These are phyloP conservation scores for Raddia distichophylla DNA, from an alignment of 176 grass and related monocot genomes.

Conservation along the genomic window DNA sequence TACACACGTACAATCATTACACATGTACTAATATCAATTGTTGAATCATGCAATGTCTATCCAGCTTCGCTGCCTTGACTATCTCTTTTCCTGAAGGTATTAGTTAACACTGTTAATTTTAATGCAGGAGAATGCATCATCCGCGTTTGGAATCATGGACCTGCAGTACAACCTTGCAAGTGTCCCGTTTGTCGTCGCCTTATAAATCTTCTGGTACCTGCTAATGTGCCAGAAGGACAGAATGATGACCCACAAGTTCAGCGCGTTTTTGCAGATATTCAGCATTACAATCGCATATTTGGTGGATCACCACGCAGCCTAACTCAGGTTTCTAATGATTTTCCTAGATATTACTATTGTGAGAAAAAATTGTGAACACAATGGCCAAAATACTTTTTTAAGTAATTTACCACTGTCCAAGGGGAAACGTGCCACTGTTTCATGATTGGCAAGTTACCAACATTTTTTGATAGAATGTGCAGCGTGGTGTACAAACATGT, in stretches of 20 bases:
- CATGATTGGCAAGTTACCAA: neutral
- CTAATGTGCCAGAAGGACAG: conserved; percentile 45
- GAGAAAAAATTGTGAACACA: neutral
- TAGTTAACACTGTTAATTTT: conserved; percentile 23
- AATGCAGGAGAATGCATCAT: conserved; percentile 83
- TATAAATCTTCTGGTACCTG: conserved; percentile 85
- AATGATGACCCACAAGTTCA: conserved; percentile 48
- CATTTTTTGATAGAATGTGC: neutral
- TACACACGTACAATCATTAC: neutral
- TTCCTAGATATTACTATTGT: neutral
- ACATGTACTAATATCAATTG: neutral
- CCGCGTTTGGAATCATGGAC: conserved; percentile 77
- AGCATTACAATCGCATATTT: conserved; percentile 73
- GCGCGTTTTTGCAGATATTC: conserved; percentile 61
- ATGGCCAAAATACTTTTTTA: neutral
- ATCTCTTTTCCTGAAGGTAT: conserved; percentile 5
- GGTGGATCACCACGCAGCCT: conserved; percentile 72
- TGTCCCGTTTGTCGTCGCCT: conserved; percentile 84
- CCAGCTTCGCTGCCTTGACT: neutral
- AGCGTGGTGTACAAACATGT: neutral
- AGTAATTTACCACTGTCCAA: neutral
- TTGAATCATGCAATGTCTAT: neutral
- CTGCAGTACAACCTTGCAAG: conserved; percentile 84
- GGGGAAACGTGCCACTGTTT: neutral
- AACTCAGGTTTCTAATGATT: conserved; percentile 62